These are phyloP conservation scores for Geoglossum cookeanum DNA, from an alignment of 2,329 filamentous ascomycete genomes.

Conservation along the genomic window DNA sequence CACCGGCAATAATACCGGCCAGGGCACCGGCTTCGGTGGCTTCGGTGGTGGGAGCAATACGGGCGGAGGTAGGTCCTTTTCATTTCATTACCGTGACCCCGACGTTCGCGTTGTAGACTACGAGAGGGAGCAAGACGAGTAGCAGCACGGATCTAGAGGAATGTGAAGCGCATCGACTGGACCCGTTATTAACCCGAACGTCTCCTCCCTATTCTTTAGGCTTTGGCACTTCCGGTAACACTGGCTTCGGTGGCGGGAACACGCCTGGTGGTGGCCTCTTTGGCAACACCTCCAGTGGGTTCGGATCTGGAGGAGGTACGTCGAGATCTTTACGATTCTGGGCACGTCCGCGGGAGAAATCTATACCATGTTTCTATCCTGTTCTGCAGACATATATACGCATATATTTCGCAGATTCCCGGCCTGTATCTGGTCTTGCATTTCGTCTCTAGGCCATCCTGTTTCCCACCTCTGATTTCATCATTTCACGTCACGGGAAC, in stretches of 20 bases:
- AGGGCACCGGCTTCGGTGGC: constrained; percentile 1
- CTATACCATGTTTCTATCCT: neutral
- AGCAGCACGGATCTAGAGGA: neutral
- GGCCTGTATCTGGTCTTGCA: neutral
- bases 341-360: neutral
- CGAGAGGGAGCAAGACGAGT: neutral
- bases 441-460: neutral
- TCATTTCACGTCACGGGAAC: neutral
- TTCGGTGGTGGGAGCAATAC: constrained; percentile 1
- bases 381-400: neutral
- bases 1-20: neutral
- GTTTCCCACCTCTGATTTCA: neutral
- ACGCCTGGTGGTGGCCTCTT: constrained; percentile 4
- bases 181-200: neutral
- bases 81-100: neutral
- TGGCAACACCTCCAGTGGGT: constrained; percentile 6
- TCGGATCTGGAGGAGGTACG: constrained; percentile 7
- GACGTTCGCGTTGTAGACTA: neutral
- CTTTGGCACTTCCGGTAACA: constrained; percentile 4
- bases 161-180: neutral
- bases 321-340: constrained; percentile 2
- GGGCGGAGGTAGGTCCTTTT: neutral
- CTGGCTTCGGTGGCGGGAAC: constrained; percentile 3
- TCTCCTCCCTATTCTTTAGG: constrained; percentile 2
- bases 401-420: neutral